phyloP scores from a whole-genome alignment of 257 asterid genomes.

The Linaria vulgaris region DNA sequence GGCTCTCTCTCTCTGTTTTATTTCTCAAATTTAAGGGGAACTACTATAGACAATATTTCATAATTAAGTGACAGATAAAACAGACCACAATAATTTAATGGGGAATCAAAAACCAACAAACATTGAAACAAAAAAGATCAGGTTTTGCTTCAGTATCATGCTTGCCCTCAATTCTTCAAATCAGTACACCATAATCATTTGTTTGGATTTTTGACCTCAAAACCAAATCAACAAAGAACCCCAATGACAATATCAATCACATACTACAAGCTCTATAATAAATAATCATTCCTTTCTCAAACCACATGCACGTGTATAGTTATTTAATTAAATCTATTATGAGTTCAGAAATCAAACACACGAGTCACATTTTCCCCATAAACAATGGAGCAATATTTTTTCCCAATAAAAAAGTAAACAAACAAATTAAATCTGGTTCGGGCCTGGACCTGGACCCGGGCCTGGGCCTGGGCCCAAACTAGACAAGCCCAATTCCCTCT shows the following conservation, averaged over 20 bases:
- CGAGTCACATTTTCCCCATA: background rate
- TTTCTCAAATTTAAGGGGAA: too few species aligned
- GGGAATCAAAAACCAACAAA: background rate
- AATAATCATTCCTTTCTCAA: too few species aligned
- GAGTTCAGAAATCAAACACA: background rate
- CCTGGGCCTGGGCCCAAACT: constrained; percentile 43
- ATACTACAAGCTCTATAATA: background rate
- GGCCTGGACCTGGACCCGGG: constrained; percentile 38
- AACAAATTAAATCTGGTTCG: constrained; percentile 26
- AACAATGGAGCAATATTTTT: background rate
- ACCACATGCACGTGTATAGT: too few species aligned
- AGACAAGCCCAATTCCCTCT: constrained; percentile 42
- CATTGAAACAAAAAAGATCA: background rate
- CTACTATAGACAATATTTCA: too few species aligned
- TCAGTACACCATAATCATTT: too few species aligned
- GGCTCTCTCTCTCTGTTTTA: background rate
- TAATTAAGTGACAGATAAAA: too few species aligned
- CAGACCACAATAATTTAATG: too few species aligned
- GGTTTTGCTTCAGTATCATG: too few species aligned
- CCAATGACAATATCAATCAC: background rate
- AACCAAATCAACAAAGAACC: background rate
- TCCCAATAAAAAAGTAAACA: background rate
- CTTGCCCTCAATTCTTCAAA: background rate
- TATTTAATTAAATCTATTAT: background rate
- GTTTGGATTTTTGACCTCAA: background rate